Conservation (phyloP, 345 rosid species). For the Eucalyptus regnans region DNA sequence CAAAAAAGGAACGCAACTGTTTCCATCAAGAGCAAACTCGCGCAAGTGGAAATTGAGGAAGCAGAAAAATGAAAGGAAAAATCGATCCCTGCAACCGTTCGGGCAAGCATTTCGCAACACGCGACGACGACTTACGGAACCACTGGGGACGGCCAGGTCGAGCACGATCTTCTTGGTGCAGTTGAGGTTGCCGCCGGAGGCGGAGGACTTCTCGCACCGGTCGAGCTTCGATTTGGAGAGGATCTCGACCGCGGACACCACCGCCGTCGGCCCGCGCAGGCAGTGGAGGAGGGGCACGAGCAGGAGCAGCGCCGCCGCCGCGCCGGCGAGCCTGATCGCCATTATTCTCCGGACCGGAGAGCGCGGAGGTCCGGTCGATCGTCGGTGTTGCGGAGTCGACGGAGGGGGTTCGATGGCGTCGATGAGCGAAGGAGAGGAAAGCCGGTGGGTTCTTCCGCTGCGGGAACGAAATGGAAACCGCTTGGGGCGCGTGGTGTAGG, state of each 20-base stretch:
- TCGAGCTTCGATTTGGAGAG: conserved; percentile 65
- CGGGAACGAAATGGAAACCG: neutral
- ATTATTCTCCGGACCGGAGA: neutral
- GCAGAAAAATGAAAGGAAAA: neutral
- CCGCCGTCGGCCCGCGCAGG: neutral
- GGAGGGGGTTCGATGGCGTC: neutral
- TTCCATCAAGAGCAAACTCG: neutral
- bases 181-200: conserved; percentile 13
- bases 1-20: neutral
- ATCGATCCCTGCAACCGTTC: neutral
- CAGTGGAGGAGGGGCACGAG: neutral
- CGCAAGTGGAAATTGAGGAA: neutral
- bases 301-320: neutral
- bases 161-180: conserved; percentile 50
- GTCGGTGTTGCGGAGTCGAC: neutral
- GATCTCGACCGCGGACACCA: conserved; percentile 20
- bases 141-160: conserved; percentile 60
- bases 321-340: neutral
- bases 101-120: neutral
- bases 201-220: conserved; percentile 36
- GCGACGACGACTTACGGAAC: conserved; percentile 26
- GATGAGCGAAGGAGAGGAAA: neutral
- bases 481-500: neutral
- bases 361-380: neutral
- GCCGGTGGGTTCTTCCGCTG: neutral